Conservation (phyloP, 2,329 filamentous ascomycete species). For the Bipolaris zeicola region DNA sequence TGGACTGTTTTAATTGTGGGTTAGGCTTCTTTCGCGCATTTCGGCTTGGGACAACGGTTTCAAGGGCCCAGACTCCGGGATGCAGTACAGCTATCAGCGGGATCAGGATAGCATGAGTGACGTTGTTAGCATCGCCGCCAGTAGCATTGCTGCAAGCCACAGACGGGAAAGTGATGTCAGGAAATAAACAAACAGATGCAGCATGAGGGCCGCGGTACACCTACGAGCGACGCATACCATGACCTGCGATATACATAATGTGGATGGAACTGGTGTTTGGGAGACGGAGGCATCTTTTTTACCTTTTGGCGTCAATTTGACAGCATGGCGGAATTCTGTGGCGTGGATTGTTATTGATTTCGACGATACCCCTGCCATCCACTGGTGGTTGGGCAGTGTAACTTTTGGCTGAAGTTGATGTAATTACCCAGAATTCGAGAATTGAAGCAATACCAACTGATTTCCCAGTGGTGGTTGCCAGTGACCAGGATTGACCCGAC, state of each 20-base stretch:
- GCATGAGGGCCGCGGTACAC: neutral
- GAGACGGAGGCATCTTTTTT: neutral
- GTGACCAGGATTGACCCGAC: neutral
- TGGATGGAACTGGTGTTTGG: neutral
- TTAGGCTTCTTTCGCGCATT: slow-evolving; percentile 43
- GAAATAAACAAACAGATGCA: neutral
- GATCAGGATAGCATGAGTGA: slow-evolving; percentile 30
- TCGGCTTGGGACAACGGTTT: slow-evolving; percentile 45
- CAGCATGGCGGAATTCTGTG: slow-evolving; percentile 1
- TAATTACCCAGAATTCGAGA: neutral
- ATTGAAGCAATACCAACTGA: neutral
- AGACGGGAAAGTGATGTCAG: slow-evolving; percentile 14
- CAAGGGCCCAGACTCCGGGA: slow-evolving; percentile 25
- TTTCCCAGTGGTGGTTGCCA: neutral
- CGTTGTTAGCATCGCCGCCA: slow-evolving; percentile 17
- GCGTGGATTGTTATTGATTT: slow-evolving; percentile 1
- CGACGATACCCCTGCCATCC: slow-evolving; percentile 19
- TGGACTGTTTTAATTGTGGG: slow-evolving; percentile 26
- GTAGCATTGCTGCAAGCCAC: slow-evolving; percentile 14
- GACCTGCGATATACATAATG: slow-evolving; percentile 2
- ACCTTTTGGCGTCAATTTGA: slow-evolving; percentile 4
- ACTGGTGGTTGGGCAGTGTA: slow-evolving; percentile 14
- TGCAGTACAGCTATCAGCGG: slow-evolving; percentile 28
- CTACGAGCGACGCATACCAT: neutral
- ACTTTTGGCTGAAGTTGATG: slow-evolving; percentile 4